phyloP scores from a whole-genome alignment of 1,139 yeast genomes.

The Insectozyma bohioensis region DNA sequence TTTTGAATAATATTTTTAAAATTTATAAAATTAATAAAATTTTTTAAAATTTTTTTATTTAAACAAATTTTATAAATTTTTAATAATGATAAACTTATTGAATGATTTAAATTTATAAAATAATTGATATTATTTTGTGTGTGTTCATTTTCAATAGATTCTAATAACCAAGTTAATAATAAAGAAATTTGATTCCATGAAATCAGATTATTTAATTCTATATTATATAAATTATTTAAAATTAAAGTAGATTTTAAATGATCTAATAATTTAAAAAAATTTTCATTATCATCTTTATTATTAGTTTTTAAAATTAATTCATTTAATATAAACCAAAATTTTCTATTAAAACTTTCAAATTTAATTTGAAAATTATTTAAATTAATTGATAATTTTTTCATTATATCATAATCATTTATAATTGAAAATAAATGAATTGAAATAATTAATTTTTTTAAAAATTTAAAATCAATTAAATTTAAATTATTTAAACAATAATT shows the following conservation, averaged over 20 bases:
- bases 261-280: conserved; percentile 17
- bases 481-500: conserved; percentile 13
- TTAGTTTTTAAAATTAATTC: no score
- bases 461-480: conserved; percentile 1
- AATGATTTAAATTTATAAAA: conserved; percentile 17
- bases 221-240: conserved; percentile 29
- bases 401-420: conserved; percentile 37
- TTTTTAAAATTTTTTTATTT: conserved; percentile 19
- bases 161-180: conserved; percentile 28
- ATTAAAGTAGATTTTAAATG: conserved; percentile 32
- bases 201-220: conserved; percentile 25
- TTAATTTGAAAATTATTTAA: conserved; percentile 23
- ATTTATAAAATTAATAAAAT: conserved; percentile 18
- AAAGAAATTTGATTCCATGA: conserved; percentile 30
- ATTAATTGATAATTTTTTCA: conserved; percentile 29
- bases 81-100: conserved; percentile 25
- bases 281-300: no score
- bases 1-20: conserved; percentile 10
- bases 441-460: conserved; percentile 12
- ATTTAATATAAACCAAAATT: conserved; percentile 33
- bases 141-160: no score
- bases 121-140: conserved; percentile 1
- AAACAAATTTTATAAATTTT: conserved; percentile 22
- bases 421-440: conserved; percentile 35
- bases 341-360: conserved; percentile 34